Base-by-base conservation (phyloP, 2,329 filamentous ascomycete genomes). In the Biscogniauxia mediterranea region DNA sequence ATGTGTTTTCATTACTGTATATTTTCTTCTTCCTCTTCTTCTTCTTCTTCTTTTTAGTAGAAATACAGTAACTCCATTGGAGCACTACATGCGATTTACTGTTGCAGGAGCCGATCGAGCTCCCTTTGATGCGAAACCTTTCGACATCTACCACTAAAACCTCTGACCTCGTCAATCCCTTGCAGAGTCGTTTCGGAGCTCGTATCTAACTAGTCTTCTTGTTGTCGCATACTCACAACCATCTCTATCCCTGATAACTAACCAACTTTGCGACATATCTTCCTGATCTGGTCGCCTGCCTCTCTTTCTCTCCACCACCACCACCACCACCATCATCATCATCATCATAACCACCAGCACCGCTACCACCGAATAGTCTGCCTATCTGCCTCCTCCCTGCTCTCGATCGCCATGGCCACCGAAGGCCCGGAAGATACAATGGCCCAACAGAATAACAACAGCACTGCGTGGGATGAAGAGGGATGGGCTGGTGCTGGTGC, bases 401-500 rank as follows among this genome's bases (percentile, higher is more conserved):
- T 17, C 42, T 13, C 19, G 53, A 49, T 56, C 38, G 54, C 53
- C 59, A 74, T 74, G 73, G 68, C 69, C 60, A 72, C 72, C 46
- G 70, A 72, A 55, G 61, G 59, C 28, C 55, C 63, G 17, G 67
- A 69, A 32, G 65, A 68, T 49, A 52, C 59, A 8, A 62, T 60
- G 56, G 59, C 65, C 58, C 70, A 68, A 42, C 62, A 70, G 25
- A 65, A 63, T 25, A 63, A 63, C 25, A 63, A 58, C 52, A 64
- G 66, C 59, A 60, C 64, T 46, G 56, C 64, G 49, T 85, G 82
- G 81, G 79, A 78, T 72, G 79, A 82, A 74, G 79, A 75, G 73
- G 75, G 81, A 77, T 81, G 81, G 76, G 80, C 80, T 75, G 81
- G 77, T 70, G 79, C 79, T 71, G 28, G 7, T 32, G 28, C 28